phyloP scores from a whole-genome alignment of 441 rosid species.

The Metrosideros polymorpha region DNA sequence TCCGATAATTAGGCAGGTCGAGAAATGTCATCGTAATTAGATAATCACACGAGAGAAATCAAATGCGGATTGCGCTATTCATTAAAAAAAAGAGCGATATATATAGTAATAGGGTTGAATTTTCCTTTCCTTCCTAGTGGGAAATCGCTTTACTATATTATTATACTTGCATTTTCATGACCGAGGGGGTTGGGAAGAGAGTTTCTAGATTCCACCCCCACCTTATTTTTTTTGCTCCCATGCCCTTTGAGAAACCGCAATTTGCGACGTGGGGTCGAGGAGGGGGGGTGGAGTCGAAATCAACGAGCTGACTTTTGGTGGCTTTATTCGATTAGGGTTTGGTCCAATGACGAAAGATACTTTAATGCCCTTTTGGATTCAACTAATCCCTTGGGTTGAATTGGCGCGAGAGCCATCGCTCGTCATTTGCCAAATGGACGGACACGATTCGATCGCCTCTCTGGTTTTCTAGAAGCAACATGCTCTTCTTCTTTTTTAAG shows the following conservation, averaged over 20 bases:
- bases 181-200: too few species aligned
- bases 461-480: background rate
- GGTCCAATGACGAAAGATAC: background rate
- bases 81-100: too few species aligned
- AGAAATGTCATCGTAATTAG: background rate
- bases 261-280: background rate
- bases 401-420: background rate
- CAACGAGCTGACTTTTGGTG: background rate
- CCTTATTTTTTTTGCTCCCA: background rate
- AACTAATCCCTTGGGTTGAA: background rate
- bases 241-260: background rate
- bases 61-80: too few species aligned
- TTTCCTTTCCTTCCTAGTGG: background rate
- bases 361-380: background rate
- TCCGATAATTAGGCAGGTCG: background rate
- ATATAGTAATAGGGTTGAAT: background rate
- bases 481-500: fast-evolving
- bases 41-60: background rate
- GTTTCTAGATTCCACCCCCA: background rate
- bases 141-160: background rate
- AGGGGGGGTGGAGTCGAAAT: background rate
- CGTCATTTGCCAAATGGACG: background rate
- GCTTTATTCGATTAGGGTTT: too few species aligned
- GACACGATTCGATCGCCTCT: background rate
- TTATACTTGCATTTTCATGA: too few species aligned